Evolutionary conservation across 495 filamentous ascomycete genomes (phyloP), one percentile per base, ranked within the genome.

Genomic region (Penicillium silybi): DNA sequence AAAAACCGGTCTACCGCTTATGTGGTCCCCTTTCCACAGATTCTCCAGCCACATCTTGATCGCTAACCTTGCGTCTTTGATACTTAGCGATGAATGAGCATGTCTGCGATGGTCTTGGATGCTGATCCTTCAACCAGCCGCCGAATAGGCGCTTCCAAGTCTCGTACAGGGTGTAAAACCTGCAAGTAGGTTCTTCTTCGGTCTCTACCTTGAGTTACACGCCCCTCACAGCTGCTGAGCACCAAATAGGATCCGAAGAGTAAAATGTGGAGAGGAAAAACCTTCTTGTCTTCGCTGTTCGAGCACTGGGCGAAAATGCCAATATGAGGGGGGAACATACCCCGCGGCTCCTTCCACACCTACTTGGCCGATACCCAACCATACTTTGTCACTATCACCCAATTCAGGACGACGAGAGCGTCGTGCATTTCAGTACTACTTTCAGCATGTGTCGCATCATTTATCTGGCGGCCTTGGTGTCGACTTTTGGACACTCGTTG

Each of bases 191-290:
- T 52, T 45, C 4, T 17, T 26, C 11, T 22, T 11, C 29, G 11
- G 22, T 3, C 26, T 9, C 26, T 9, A 29, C 26, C 7, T 29
- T 29, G 2, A 29, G 26, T 6, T 38, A 22, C 0, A 39, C 9
- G 16, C 16, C 26, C 4, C 17, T n/a, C 27, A 19, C 23, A 18
- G 26, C 16, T 16, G 4, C 38, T 56, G 10, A 58, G 34, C 6
- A 35, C n/a, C 22, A 5, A 25, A 37, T 49, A 86, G 83, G 57
- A 77, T 76, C 43, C 74, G 84, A 38, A 75, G 77, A 55, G 83
- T 87, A 23, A 86, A 86, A 67, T 87, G 84, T 66, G 84, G 82
- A 64, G 84, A 87, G 62, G 72, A 70, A 50, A 81, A 79, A 45
- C 83, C 84, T 4, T 54, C 59, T 3, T 87, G 83, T 57, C 65